Percentiles rank a stretch among this genome's conserved stretches.
Conservation (phyloP, 2,329 filamentous ascomycete genomes). For the Colletotrichum sp. region DNA sequence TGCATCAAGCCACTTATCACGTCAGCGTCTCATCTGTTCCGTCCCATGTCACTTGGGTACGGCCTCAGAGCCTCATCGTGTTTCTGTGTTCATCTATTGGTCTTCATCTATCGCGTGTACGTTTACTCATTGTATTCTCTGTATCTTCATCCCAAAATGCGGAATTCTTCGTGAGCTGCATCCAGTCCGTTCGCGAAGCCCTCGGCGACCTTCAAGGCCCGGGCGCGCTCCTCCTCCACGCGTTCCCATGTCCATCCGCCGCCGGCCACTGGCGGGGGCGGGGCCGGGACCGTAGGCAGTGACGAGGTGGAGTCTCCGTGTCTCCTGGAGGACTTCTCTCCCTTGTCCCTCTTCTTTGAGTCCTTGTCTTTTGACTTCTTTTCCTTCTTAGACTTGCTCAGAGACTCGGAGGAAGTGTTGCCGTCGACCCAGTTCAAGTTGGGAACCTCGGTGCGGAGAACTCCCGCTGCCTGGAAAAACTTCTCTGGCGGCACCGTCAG, state of each 20-base stretch:
- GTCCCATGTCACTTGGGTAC: background rate
- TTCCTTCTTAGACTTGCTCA: background rate
- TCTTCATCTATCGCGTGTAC: background rate
- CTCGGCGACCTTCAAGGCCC: background rate
- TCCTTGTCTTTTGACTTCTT: background rate
- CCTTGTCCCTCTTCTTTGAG: background rate
- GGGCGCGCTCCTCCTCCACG: conserved; percentile 7
- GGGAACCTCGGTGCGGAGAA: background rate
- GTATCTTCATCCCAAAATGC: background rate
- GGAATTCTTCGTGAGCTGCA: conserved; percentile 4
- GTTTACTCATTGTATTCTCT: background rate
- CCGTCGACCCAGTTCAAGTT: background rate
- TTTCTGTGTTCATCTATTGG: background rate
- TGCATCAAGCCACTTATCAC: background rate
- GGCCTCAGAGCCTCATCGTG: background rate
- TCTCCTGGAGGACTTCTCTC: background rate
- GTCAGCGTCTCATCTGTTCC: background rate
- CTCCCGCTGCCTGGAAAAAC: conserved; percentile 6
- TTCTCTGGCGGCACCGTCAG: conserved; percentile 76
- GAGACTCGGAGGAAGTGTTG: background rate
- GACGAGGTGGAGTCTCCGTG: background rate
- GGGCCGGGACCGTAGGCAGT: background rate
- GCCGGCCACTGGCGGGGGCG: background rate
- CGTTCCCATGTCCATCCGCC: conserved; percentile 7
- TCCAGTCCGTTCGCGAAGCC: conserved; percentile 4